Conservation (phyloP, 768 basidiomycete genomes). For the Pulveroboletus ravenelii region DNA sequence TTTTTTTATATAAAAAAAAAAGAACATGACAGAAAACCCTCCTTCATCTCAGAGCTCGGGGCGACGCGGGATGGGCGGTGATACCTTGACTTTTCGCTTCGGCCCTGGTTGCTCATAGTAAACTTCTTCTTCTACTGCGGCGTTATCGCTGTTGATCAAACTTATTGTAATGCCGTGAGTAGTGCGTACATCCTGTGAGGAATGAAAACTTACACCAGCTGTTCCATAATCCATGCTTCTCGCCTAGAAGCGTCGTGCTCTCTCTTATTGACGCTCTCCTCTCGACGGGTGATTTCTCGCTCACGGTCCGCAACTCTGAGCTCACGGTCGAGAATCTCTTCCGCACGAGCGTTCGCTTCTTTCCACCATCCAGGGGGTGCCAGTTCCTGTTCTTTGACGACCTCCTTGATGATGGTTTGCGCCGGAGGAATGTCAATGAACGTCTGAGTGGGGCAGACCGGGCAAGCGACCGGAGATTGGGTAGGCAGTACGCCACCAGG, state of each 20-base stretch:
- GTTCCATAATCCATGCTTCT: conserved; percentile 91
- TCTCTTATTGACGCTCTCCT: conserved; percentile 78
- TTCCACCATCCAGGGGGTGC: conserved; percentile 78
- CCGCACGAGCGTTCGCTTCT: conserved; percentile 62
- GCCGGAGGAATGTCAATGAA: conserved; percentile 54
- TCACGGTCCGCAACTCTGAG: conserved; percentile 82
- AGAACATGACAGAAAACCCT: conserved; percentile 44
- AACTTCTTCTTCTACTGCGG: conserved; percentile 74
- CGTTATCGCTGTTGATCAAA: conserved; percentile 63
- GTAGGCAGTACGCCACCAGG: conserved; percentile 72
- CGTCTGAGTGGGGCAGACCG: conserved; percentile 52
- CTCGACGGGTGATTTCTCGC: conserved; percentile 80
- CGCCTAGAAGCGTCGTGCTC: conserved; percentile 86
- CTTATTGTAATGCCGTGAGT: conserved; percentile 32
- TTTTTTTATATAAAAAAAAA: conserved; percentile 27
- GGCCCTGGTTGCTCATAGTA: conserved; percentile 64
- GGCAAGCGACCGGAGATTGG: conserved; percentile 50
- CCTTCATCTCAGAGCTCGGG: conserved; percentile 96
- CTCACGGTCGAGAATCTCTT: conserved; percentile 81
- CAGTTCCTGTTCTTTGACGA: conserved; percentile 76
- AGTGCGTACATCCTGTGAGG: not conserved
- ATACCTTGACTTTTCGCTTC: conserved; percentile 88
- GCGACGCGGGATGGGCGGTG: conserved; percentile 76
- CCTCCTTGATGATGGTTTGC: conserved; percentile 84
- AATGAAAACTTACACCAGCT: conserved; percentile 62